A percentile compares a stretch with the other conserved stretches of the same genome.
Evolutionary conservation across 805 yeast species (phyloP).

Genomic region (Jamesozyma lodderae): DNA sequence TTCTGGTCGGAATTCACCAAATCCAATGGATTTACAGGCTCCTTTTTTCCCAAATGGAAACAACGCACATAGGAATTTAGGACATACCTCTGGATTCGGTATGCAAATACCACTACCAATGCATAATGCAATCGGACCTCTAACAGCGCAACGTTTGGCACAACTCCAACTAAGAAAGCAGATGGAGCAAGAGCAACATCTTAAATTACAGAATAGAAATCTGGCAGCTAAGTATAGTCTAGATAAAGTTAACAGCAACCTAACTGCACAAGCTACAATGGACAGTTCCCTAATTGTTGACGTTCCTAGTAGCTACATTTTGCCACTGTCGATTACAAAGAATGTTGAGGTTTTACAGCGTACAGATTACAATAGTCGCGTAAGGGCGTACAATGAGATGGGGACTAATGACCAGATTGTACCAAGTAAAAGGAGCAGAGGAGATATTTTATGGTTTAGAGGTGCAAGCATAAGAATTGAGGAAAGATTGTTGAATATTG

Average conservation of each 20-base stretch:
- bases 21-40: too few relatives aligned
- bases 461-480: constrained; percentile 51
- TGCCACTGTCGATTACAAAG: constrained; percentile 28
- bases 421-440: constrained; percentile 22
- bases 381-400: constrained; percentile 9
- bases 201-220: constrained; percentile 13
- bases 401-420: constrained; percentile 16
- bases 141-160: constrained; percentile 20
- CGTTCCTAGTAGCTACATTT: constrained; percentile 22
- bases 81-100: too few relatives aligned
- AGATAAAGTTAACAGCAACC: constrained; percentile 18
- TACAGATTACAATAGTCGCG: constrained; percentile 26
- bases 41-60: background rate
- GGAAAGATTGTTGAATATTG: constrained; percentile 32
- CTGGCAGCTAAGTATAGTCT: constrained; percentile 19
- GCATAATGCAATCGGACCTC: constrained; percentile 1
- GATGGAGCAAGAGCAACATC: constrained; percentile 20
- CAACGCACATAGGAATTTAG: too few relatives aligned
- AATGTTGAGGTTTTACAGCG: constrained; percentile 31
- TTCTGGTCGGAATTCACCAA: constrained; percentile 1
- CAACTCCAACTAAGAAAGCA: constrained; percentile 19
- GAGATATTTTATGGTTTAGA: constrained; percentile 56
- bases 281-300: constrained; percentile 22
- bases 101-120: background rate
- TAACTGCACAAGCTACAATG: constrained; percentile 24